Evolutionary conservation across 768 basidiomycete genomes (phyloP).

Genomic region (Cystobasidium ongulense): DNA sequence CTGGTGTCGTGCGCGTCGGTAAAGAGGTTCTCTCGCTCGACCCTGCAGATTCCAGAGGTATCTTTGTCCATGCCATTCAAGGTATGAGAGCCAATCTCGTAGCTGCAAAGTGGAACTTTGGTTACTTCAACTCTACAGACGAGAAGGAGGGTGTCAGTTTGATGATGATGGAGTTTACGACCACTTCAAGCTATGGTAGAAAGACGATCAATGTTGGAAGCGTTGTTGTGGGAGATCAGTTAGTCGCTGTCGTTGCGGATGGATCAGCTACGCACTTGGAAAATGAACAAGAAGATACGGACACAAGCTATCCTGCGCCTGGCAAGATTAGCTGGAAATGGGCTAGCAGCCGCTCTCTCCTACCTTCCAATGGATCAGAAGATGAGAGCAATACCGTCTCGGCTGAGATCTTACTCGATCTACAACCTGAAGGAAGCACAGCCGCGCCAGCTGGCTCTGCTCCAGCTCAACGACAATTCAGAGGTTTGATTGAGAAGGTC

Average conservation of each 20-base stretch:
- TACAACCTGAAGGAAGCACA: conserved; percentile 25
- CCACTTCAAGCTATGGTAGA: conserved; percentile 66
- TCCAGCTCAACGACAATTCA: conserved; percentile 21
- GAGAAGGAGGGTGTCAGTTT: conserved; percentile 63
- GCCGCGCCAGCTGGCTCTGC: not conserved
- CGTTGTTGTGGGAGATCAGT: conserved; percentile 68
- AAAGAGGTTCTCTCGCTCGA: conserved; percentile 36
- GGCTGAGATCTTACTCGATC: conserved; percentile 56
- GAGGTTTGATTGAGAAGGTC: conserved; percentile 78
- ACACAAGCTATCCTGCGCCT: conserved; percentile 71
- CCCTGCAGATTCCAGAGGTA: conserved; percentile 52
- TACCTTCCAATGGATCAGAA: conserved; percentile 35
- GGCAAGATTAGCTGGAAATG: conserved; percentile 64
- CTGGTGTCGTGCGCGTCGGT: conserved; percentile 38
- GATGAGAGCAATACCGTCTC: conserved; percentile 50
- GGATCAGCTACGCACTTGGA: conserved; percentile 72
- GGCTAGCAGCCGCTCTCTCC: conserved; percentile 42
- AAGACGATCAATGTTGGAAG: conserved; percentile 73
- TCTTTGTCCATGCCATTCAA: conserved; percentile 93
- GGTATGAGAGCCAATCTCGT: conserved; percentile 94
- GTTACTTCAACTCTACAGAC: conserved; percentile 69
- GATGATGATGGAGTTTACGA: conserved; percentile 92
- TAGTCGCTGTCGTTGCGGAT: conserved; percentile 61
- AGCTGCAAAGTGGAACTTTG: conserved; percentile 92
- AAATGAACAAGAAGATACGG: conserved; percentile 48